A percentile compares a stretch with the other conserved stretches of the same genome.
Conservation (phyloP, 208 protist genomes). For the Wallacemonas sp. region DNA sequence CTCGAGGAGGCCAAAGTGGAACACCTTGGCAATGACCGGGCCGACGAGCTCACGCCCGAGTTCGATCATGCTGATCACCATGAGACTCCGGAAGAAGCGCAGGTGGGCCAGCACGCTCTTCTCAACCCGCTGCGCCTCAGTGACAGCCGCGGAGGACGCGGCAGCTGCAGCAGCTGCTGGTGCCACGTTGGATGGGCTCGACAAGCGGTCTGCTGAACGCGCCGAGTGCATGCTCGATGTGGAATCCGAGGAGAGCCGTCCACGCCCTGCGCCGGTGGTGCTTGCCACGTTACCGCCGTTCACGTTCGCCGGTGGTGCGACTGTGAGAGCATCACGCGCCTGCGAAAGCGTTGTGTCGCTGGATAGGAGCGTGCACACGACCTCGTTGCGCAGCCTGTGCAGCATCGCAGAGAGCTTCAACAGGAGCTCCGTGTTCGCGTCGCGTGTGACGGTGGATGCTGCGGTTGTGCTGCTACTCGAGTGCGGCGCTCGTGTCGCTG, state of each 20-base stretch:
- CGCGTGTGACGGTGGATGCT: background rate
- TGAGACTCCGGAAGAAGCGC: slow-evolving; percentile 66
- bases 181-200: slow-evolving; percentile 20
- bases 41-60: slow-evolving; percentile 57
- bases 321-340: slow-evolving; percentile 55
- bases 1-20: slow-evolving; percentile 57
- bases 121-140: slow-evolving; percentile 36
- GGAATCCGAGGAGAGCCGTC: background rate
- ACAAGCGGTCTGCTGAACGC: slow-evolving; percentile 16
- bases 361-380: slow-evolving; percentile 52
- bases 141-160: background rate
- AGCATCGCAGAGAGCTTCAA: slow-evolving; percentile 36
- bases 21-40: slow-evolving; percentile 63
- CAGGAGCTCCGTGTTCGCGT: slow-evolving; percentile 25
- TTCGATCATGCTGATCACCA: slow-evolving; percentile 57
- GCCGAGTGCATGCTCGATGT: slow-evolving; percentile 1
- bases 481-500: too few species aligned
- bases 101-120: slow-evolving; percentile 70
- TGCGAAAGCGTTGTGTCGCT: slow-evolving; percentile 47
- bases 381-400: slow-evolving; percentile 70
- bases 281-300: background rate
- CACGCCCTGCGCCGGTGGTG: background rate
- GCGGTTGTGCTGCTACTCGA: too few species aligned
- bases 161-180: background rate
- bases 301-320: slow-evolving; percentile 24